A percentile compares a stretch with the other conserved stretches of the same genome.
Evolutionary conservation across 495 filamentous ascomycete species (phyloP).

Genomic region (Penicillium simplicissimum): DNA sequence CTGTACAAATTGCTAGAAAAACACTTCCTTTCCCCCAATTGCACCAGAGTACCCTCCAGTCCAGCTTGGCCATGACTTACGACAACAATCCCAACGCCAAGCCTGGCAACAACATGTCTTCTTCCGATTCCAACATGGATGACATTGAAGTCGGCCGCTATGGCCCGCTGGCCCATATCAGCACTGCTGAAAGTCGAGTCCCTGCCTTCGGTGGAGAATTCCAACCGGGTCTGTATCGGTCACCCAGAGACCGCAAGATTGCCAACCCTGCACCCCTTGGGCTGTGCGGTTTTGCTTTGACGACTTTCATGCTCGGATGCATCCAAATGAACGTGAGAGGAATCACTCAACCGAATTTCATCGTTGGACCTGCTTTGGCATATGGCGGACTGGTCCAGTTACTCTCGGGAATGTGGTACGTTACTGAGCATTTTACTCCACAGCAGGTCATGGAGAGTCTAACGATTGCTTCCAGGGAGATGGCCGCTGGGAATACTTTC

Average conservation of each 20-base stretch:
- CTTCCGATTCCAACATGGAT: neutral
- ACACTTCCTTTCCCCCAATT: neutral
- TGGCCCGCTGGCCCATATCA: constrained; percentile 62
- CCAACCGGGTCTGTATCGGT: constrained; percentile 79
- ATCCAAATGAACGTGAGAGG: constrained; percentile 67
- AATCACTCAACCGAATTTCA: constrained; percentile 59
- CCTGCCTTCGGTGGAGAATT: constrained; percentile 87
- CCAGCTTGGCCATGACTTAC: neutral
- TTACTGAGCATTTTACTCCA: constrained; percentile 20
- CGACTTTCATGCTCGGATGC: constrained; percentile 80
- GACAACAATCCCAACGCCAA: neutral
- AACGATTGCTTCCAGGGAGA: constrained; percentile 63
- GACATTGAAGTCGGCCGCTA: constrained; percentile 13
- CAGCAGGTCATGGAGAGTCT: neutral
- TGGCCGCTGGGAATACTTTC: constrained; percentile 92
- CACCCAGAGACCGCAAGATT: constrained; percentile 62
- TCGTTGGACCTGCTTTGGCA: constrained; percentile 62
- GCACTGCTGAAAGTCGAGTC: constrained; percentile 59
- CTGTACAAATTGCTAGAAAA: neutral
- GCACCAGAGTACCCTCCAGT: neutral
- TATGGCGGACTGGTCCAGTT: constrained; percentile 83
- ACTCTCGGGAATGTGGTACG: constrained; percentile 90
- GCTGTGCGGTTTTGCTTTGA: constrained; percentile 79
- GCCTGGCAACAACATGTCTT: neutral
- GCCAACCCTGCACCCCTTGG: constrained; percentile 80